These are phyloP conservation scores for Aspergillus quadrilineatus DNA, from an alignment of 2,329 filamentous ascomycete species.

Conservation along the genomic window DNA sequence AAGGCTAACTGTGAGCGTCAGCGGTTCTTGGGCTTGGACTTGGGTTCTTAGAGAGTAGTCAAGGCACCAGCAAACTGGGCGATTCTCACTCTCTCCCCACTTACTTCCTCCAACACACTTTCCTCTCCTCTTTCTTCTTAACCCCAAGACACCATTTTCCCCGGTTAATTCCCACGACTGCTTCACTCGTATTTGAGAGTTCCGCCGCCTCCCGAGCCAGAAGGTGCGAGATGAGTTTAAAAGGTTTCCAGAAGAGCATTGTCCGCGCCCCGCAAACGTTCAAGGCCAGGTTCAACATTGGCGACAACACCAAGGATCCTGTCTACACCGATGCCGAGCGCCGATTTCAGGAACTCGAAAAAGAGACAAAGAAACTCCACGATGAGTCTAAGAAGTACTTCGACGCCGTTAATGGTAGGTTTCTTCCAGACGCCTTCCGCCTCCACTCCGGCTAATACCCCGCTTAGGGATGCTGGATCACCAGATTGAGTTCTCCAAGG, in stretches of 20 bases:
- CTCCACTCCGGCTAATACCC: conserved; percentile 4
- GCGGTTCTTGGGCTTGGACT: background rate
- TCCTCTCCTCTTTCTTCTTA: background rate
- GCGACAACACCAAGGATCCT: conserved; percentile 90
- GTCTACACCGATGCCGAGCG: conserved; percentile 94
- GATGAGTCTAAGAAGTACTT: conserved; percentile 98
- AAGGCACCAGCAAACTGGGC: background rate
- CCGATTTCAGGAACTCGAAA: conserved; percentile 89
- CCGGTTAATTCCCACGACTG: background rate
- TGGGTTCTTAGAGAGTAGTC: background rate
- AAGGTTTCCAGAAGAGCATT: conserved; percentile 89
- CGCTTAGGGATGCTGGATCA: conserved; percentile 79
- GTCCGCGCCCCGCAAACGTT: conserved; percentile 87
- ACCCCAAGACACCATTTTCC: background rate
- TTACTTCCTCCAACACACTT: background rate
- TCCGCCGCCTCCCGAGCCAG: background rate
- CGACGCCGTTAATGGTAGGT: conserved; percentile 81
- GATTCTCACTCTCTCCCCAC: background rate
- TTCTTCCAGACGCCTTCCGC: background rate
- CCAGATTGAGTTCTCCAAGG: conserved; percentile 97
- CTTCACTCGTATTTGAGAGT: background rate
- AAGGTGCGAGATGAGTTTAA: conserved; percentile 77
- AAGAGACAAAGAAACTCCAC: conserved; percentile 93
- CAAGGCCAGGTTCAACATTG: conserved; percentile 90
- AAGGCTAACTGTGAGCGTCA: background rate